Evolutionary conservation across 768 basidiomycete genomes (phyloP), one percentile per base, ranked within the genome.

Genomic region (Strobilomyces confusus): DNA sequence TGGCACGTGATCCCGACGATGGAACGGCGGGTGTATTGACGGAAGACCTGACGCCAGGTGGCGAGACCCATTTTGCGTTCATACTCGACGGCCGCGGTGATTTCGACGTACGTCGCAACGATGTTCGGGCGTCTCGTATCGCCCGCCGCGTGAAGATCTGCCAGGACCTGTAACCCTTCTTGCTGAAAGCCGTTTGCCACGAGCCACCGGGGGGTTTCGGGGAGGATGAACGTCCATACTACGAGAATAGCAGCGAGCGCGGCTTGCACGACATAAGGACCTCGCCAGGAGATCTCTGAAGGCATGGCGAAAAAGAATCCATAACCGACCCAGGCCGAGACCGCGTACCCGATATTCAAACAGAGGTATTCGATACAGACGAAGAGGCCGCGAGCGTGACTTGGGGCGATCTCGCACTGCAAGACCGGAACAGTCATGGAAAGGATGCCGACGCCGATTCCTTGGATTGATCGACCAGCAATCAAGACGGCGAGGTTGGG

Each of bases 131-230:
- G 72, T 55, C 73, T 68, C 12, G 69, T 55, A 58, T 83, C 76
- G 30, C 82, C 81, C 0, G 59, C 63, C 0, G 75, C 79, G 52
- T 84, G 81, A 17, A 84, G 70, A 59, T 84, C 81, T n/a, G 82
- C 81, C 19, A 84, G 72, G 36, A 77, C 73, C 19, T 62, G 68
- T 13, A 82, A 65, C 1, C 78, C 82, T 60, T 82, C 80, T 38
- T 71, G 62, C 22, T 70, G 67, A 60, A 78, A 78, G 13, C 77
- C 80, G 49, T 81, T 77, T 59, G 79, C 77, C 52, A 81, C 71
- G 36, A 82, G 73, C 77, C 79, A 83, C 22, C 81, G 71, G 1
- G 80, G 80, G 0, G 78, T 78, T 54, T 81, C 77, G 2, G 77
- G 79, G 36, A 81, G 72, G 59, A 74, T 66, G 61, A 77, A 73